phyloP scores from a whole-genome alignment of 495 filamentous ascomycete species.

The Sordaria brevicollis region DNA sequence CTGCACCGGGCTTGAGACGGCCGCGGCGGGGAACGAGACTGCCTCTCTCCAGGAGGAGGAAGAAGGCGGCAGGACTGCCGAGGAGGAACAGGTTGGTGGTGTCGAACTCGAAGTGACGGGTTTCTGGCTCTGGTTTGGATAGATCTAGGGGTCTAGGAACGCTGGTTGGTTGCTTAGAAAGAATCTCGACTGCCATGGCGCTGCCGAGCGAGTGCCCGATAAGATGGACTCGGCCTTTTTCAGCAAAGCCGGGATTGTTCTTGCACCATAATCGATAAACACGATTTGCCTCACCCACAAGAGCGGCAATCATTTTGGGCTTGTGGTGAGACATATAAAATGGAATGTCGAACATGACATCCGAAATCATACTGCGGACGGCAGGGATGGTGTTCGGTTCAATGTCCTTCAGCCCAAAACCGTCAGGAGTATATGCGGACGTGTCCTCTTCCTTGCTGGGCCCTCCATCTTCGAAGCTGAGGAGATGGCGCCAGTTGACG shows the following conservation, averaged over 20 bases:
- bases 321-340: conserved; percentile 96
- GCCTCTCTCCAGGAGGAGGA: conserved; percentile 78
- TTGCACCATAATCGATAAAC: conserved; percentile 87
- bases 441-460: conserved; percentile 38
- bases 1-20: conserved; percentile 61
- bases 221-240: conserved; percentile 75
- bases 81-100: conserved; percentile 81
- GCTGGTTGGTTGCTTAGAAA: conserved; percentile 73
- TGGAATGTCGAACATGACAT: conserved; percentile 95
- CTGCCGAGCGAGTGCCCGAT: conserved; percentile 90
- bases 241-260: conserved; percentile 79
- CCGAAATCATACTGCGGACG: conserved; percentile 80
- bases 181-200: conserved; percentile 84
- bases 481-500: conserved; percentile 77
- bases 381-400: conserved; percentile 84
- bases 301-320: conserved; percentile 82
- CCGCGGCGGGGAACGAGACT: conserved; percentile 69
- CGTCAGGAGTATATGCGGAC: conserved; percentile 38
- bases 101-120: conserved; percentile 78
- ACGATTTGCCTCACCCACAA: conserved; percentile 85
- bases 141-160: conserved; percentile 44
- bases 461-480: conserved; percentile 73
- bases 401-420: conserved; percentile 78
- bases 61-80: conserved; percentile 91
- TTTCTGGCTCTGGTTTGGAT: conserved; percentile 32